Conservation (phyloP, 1,139 yeast genomes). For the Diutina mesorugosa region DNA sequence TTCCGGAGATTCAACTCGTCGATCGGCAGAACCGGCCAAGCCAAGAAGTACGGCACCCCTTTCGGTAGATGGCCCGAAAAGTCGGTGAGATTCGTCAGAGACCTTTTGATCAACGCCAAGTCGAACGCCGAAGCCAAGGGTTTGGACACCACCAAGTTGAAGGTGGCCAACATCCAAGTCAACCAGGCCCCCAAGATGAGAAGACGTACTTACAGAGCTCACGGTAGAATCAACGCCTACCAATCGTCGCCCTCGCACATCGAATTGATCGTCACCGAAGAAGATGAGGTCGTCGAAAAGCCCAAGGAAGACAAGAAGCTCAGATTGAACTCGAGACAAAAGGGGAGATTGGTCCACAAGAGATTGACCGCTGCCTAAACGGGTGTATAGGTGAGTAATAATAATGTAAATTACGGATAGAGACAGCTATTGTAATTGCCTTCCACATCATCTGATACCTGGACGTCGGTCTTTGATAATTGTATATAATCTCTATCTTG, state of each 20-base stretch:
- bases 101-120: conserved; percentile 93
- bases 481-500: no score
- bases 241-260: conserved; percentile 98
- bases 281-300: conserved; percentile 88
- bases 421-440: not conserved
- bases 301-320: conserved; percentile 75
- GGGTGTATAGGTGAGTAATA: conserved; percentile 1
- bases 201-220: conserved; percentile 99
- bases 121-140: conserved; percentile 99
- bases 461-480: no score
- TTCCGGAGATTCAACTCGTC: conserved; percentile 96
- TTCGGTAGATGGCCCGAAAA: conserved; percentile 99
- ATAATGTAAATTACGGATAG: conserved; percentile 2
- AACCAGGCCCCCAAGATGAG: conserved; percentile 99
- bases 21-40: conserved; percentile 99
- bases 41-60: conserved; percentile 99
- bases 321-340: conserved; percentile 82
- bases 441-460: not conserved
- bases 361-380: conserved; percentile 2
- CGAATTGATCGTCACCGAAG: conserved; percentile 94
- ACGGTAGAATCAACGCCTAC: conserved; percentile 99
- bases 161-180: conserved; percentile 97
- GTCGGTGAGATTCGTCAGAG: conserved; percentile 92
- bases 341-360: conserved; percentile 83
- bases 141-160: conserved; percentile 87